Evolutionary conservation across 2,329 filamentous ascomycete genomes (phyloP), one percentile per base, ranked within the genome.

Genomic region (Elsinoe arachidis): DNA sequence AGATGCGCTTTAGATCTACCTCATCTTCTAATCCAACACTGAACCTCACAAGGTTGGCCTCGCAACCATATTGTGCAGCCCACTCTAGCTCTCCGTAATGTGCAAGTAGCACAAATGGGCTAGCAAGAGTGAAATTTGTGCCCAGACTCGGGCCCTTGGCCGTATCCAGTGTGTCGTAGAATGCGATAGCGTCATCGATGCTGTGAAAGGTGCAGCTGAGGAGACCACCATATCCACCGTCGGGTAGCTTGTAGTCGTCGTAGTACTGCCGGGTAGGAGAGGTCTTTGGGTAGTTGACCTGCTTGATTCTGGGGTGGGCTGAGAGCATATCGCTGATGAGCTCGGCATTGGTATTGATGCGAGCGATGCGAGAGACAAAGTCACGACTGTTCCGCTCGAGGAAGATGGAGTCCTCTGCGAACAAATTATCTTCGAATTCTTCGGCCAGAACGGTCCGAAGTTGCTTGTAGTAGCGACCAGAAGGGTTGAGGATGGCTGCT

Each of bases 341-440:
- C 72, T 96, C 90, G 5, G 92, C 87, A 66, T 95, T 96, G 53
- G 75, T 70, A 67, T 96, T 96, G 67, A 95, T 88, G 57, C 90
- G 83, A 61, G 87, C 85, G 60, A 96, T 90, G 58, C 93, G 83
- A 14, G 81, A 80, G 17, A 86, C 80, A 69, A 96, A 97, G 73
- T 97, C 90, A 14, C 93, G 86, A 69, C 90, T 96, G 72, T 99
- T 99, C 61, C 92, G 83, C 73, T 99, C 93, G 75, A 99, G 85
- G 73, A 96, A 96, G 38, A 99, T 84, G 51, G 87, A 84, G 72
- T 99, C 93, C 75, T 96, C 92, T 15, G 87, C 83, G 90, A 93
- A 99, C 69, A 93, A 90, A 56, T 88, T 90, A 70, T 96, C 90
- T 72, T 95, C 88, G 69, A 87, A 93, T 43, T 87, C 81, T 7